Evolutionary conservation across 2,329 filamentous ascomycete species (phyloP), one percentile per base, ranked within the genome.

Genomic region (Pleurostoma richardsiae): DNA sequence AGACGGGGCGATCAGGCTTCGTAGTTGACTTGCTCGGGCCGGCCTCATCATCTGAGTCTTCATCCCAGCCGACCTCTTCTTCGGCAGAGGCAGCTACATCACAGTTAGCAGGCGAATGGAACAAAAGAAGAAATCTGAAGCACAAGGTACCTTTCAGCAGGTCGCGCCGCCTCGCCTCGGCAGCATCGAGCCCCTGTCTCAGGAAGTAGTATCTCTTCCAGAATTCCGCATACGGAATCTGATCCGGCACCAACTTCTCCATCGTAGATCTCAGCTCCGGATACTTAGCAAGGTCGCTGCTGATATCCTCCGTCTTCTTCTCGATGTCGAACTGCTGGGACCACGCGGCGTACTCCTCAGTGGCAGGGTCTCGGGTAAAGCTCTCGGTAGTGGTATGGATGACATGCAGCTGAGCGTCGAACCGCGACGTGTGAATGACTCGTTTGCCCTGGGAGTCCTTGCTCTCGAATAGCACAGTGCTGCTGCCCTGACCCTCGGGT

Each of bases 171-270:
- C 89, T 83, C 59, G 86, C 84, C 70, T 99, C 94, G 48, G 96
- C 91, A 29, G 88, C 91, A 71, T 97, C 92, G 52, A 99, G 87
- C 11, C 94, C 89, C 60, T 95, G 86, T 59, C 92, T 79, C 52
- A 97, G 71, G 72, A 96, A 99, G 65, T 97, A 97, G 68, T 99
- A 99, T 47, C 94, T 79, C 62, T 80, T 86, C 92, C 94, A 99
- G 64, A 99, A 99, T 44, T 86, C 80, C 44, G 74, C 78, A 60
- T 99, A 99, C 31, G 91, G 79, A n/a, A 96, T 88, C 56, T 82
- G 80, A 66, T 91, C 90, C 2, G 94, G 94, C n/a, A 99, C 94
- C 46, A 96, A 72, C 70, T 86, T 90, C 77, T 96, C 94, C 92
- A 99, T 97, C 0, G 90, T 90, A 29, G 77, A 69, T 56, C 91